Evolutionary conservation across 2,329 filamentous ascomycete genomes (phyloP).

Genomic region (Biscogniauxia mediterranea): DNA sequence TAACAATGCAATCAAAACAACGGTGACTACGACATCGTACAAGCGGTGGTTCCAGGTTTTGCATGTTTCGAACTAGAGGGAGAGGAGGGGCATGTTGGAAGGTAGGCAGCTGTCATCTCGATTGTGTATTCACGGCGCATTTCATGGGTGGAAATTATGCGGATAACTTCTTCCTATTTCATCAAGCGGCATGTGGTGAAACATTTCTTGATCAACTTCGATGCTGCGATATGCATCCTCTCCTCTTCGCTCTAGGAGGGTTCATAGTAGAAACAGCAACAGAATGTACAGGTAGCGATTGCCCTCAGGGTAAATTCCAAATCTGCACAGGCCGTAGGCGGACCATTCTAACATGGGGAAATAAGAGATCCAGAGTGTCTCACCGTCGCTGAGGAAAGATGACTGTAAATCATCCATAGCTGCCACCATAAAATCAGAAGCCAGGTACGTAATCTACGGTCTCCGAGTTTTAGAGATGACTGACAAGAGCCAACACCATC

Average conservation of each 20-base stretch:
- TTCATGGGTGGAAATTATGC: no score
- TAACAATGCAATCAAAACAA: background rate
- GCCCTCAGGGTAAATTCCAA: slow-evolving; percentile 11
- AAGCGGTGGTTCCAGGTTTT: slow-evolving; percentile 1
- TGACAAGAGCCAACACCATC: background rate
- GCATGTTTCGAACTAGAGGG: slow-evolving; percentile 5
- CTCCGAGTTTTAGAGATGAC: background rate
- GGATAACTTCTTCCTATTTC: background rate
- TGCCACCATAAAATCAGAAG: slow-evolving; percentile 5
- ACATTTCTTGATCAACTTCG: background rate
- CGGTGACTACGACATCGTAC: background rate
- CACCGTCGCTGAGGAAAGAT: slow-evolving; percentile 7
- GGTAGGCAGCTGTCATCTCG: background rate
- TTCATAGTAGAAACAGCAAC: slow-evolving; percentile 6
- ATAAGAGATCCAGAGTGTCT: slow-evolving; percentile 5
- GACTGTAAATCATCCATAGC: slow-evolving; percentile 14
- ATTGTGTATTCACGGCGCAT: no score
- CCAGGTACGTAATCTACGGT: slow-evolving; percentile 7
- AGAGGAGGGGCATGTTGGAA: background rate
- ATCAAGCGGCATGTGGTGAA: background rate
- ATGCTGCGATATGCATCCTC: background rate
- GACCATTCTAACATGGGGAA: background rate
- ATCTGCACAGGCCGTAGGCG: background rate
- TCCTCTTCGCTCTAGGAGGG: background rate
- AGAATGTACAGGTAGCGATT: slow-evolving; percentile 9